Percentiles rank a stretch among this genome's conserved stretches.
Evolutionary conservation across 306 rosid genomes (phyloP).

Genomic region (Argentina anserina): DNA sequence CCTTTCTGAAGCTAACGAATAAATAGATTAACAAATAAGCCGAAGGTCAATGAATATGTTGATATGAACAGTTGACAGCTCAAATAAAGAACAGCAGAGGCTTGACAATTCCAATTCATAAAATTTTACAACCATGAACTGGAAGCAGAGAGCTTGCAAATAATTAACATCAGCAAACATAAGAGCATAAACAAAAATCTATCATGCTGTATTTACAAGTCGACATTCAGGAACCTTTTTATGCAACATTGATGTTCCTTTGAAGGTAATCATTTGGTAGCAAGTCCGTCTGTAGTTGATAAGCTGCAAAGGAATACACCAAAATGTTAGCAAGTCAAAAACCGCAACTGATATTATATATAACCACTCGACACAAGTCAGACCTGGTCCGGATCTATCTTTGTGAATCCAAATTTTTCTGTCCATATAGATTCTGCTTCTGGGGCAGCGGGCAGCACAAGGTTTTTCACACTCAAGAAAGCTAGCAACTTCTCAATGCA

Average conservation of each 20-base stretch:
- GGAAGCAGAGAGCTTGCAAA: slow-evolving; percentile 25
- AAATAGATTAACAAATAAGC: slow-evolving; percentile 11
- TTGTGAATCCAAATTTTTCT: slow-evolving; percentile 73
- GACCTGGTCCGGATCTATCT: slow-evolving; percentile 76
- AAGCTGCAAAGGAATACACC: slow-evolving; percentile 47
- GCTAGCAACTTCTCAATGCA: slow-evolving; percentile 84
- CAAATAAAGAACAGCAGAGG: slow-evolving; percentile 17
- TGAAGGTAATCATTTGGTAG: slow-evolving; percentile 76
- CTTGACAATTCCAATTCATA: slow-evolving; percentile 23
- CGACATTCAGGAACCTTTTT: slow-evolving; percentile 66
- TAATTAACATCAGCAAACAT: not conserved
- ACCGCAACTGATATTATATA: not conserved
- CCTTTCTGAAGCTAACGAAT: not conserved
- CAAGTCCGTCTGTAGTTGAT: slow-evolving; percentile 62
- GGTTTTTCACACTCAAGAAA: slow-evolving; percentile 67
- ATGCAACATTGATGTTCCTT: slow-evolving; percentile 91
- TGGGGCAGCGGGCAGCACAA: slow-evolving; percentile 91
- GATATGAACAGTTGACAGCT: slow-evolving; percentile 23
- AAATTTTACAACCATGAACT: slow-evolving; percentile 17
- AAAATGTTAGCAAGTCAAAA: slow-evolving; percentile 1
- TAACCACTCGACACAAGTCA: not conserved
- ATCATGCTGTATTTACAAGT: slow-evolving; percentile 29
- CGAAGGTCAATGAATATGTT: slow-evolving; percentile 7
- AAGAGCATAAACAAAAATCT: not conserved
- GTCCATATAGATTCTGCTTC: slow-evolving; percentile 94